A percentile compares a stretch with the other conserved stretches of the same genome.
Conservation (phyloP, 1,139 yeast species). For the Yamadazyma songkhlaensis region DNA sequence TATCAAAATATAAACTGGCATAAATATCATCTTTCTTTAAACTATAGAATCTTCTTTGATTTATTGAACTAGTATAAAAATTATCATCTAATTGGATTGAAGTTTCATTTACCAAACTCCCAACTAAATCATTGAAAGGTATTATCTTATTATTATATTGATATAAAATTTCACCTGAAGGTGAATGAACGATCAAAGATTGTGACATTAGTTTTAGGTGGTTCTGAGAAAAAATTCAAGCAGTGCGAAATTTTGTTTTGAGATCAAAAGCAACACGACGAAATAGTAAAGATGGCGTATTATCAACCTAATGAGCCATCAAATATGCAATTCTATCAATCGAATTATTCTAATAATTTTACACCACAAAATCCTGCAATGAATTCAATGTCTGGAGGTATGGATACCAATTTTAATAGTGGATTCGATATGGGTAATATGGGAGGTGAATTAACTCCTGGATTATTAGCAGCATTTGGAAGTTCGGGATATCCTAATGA, state of each 20-base stretch:
- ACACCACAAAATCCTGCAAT: slow-evolving; percentile 14
- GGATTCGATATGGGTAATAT: slow-evolving; percentile 44
- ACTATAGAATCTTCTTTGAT: slow-evolving; percentile 38
- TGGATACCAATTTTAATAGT: slow-evolving; percentile 39
- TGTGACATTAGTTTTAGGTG: slow-evolving; percentile 24
- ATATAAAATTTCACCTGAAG: slow-evolving; percentile 38
- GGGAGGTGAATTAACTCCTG: slow-evolving; percentile 62
- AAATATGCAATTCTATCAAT: slow-evolving; percentile 47
- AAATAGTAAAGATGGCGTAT: slow-evolving; percentile 29
- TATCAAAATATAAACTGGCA: slow-evolving; percentile 41
- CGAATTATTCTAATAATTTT: slow-evolving; percentile 32
- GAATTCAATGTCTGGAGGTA: slow-evolving; percentile 23
- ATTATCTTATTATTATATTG: slow-evolving; percentile 35
- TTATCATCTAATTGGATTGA: slow-evolving; percentile 30
- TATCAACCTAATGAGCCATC: slow-evolving; percentile 34
- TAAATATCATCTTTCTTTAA: slow-evolving; percentile 27
- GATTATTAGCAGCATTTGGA: slow-evolving; percentile 88
- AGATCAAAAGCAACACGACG: not conserved
- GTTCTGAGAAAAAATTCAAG: too few relatives aligned
- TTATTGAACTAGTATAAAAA: slow-evolving; percentile 31
- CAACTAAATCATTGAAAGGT: slow-evolving; percentile 43
- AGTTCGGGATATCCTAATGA: slow-evolving; percentile 93
- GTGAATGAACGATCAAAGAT: slow-evolving; percentile 33
- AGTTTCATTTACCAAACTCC: slow-evolving; percentile 37
- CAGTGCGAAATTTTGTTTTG: too few relatives aligned